phyloP scores from a whole-genome alignment of 1,284 basidiomycete species.

The Ceratobasidium sp. region DNA sequence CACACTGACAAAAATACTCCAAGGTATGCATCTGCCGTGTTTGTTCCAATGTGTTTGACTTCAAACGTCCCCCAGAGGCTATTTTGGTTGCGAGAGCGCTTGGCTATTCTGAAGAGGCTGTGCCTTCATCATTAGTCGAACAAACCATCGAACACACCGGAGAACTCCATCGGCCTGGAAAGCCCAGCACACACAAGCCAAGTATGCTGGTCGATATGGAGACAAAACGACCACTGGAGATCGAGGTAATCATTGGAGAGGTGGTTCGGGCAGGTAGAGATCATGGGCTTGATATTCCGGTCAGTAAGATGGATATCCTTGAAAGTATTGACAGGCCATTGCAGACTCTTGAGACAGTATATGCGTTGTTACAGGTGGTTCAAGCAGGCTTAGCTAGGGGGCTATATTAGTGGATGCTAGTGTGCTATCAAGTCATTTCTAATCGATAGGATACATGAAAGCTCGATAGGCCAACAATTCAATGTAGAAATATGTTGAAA shows the following conservation, averaged over 20 bases:
- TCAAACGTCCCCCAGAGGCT: constrained; percentile 56
- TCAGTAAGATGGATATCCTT: constrained; percentile 49
- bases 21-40: constrained; percentile 49
- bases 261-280: constrained; percentile 62
- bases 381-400: constrained; percentile 48
- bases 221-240: constrained; percentile 64
- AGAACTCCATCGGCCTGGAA: constrained; percentile 48
- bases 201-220: constrained; percentile 70
- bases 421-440: too few species aligned
- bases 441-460: too few species aligned
- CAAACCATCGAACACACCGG: constrained; percentile 54
- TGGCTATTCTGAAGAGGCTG: constrained; percentile 49
- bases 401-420: neutral
- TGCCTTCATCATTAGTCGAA: constrained; percentile 55
- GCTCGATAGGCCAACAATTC: neutral
- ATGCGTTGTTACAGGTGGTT: constrained; percentile 58
- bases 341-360: constrained; percentile 61
- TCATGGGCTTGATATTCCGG: constrained; percentile 59
- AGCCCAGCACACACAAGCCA: constrained; percentile 58
- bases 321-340: neutral
- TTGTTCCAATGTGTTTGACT: constrained; percentile 49
- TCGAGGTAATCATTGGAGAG: constrained; percentile 69
- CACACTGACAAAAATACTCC: constrained; percentile 49
- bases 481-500: too few species aligned
- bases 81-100: constrained; percentile 55